Evolutionary conservation across 495 filamentous ascomycete genomes (phyloP).

Genomic region (Sphaerosporella brunnea): DNA sequence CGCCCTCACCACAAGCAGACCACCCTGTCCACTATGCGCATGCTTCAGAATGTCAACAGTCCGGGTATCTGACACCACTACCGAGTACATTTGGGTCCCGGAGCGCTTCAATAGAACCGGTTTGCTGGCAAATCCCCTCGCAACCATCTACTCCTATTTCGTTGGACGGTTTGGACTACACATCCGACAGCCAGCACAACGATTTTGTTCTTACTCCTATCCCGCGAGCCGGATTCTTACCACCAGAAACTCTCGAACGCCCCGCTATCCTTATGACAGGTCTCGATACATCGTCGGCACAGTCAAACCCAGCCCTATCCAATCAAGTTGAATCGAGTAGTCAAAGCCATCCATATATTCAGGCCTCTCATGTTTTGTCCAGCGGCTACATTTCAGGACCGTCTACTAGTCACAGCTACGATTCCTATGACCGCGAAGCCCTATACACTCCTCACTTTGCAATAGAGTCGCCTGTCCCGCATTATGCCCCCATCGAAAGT

Average conservation of each 20-base stretch:
- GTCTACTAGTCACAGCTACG: no score
- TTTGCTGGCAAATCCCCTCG: background rate
- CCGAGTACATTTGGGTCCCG: background rate
- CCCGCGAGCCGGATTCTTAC: background rate
- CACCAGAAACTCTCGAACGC: background rate
- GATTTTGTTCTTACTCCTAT: no score
- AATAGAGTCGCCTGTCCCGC: background rate
- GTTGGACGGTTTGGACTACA: conserved; percentile 1
- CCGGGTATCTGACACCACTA: background rate
- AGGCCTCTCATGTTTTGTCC: no score
- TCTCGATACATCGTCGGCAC: conserved; percentile 4
- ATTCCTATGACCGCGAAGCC: conserved; percentile 2
- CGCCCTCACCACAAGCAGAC: background rate
- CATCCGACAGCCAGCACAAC: no score
- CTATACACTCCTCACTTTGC: background rate
- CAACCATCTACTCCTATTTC: conserved; percentile 1
- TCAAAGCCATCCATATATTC: no score
- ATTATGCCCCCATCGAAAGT: background rate
- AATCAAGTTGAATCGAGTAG: no score
- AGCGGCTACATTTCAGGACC: no score
- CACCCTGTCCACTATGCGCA: background rate
- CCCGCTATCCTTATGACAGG: background rate
- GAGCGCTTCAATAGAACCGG: background rate
- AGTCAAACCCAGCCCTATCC: background rate
- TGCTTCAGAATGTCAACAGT: background rate